Evolutionary conservation across 441 rosid genomes (phyloP), one percentile per base, ranked within the genome.

Genomic region (Metrosideros polymorpha): DNA sequence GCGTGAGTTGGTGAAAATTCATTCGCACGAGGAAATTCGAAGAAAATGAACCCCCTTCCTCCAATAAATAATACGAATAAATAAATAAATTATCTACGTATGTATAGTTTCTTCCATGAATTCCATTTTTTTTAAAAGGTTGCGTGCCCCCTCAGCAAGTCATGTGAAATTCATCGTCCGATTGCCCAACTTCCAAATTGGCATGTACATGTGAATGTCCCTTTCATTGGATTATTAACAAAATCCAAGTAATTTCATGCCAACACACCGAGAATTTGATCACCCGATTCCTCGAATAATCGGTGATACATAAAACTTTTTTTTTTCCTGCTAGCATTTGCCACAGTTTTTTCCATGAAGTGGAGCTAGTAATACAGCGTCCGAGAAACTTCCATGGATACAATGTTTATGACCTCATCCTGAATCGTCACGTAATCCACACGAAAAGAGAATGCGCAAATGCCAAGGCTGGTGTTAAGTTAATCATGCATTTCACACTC

Each of bases 11-110:
- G 30, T n/a, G 61, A 12, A 27, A 12, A 56, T 56, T 27, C 61
- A n/a, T 12, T 12, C 30, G 61, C 61, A 2, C 6, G 47, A 71
- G 79, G 39, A 71, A 71, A 66, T 35, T 35, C 79, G 5, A 24
- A 35, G 79, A 22, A 35, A 66, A 35, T 12, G 47, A 35, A 17
- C 42, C 42, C 24, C 75, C 24, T 2, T 3, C 75, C 24, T 2
- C 1, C 3, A 61, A 61, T 2, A 19, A 7, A 14, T 9, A 0
- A 55, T 0, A 2, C 27, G 10, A 25, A 54, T 22, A 25, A 35
- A 19, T 17, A 5, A 66, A 35, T 24, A 14, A 29, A 29, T 13
- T 29, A 6, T 27, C 63, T 13, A 56, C 17, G 63, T n/a, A n/a
- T n/a, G n/a, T n/a, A n/a, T n/a, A n/a, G n/a, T n/a, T n/a, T n/a